phyloP scores from a whole-genome alignment of 73 alveolate species.

The Paraurostyla sp. region DNA sequence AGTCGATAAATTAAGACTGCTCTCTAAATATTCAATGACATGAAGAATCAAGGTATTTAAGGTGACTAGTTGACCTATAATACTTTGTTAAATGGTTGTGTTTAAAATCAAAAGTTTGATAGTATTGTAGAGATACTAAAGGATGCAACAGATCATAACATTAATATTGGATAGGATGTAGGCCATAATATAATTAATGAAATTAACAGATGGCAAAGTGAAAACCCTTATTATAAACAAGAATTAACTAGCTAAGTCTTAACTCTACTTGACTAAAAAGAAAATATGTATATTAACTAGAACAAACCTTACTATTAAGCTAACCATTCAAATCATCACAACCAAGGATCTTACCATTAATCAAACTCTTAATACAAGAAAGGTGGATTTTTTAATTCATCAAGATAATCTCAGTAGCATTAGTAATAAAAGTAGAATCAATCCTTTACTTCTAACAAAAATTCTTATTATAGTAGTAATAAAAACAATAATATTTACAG shows the following conservation, averaged over 20 bases:
- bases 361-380: neutral
- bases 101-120: constrained; percentile 68
- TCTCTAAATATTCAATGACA: constrained; percentile 78
- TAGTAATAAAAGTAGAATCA: neutral
- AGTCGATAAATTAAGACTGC: constrained; percentile 88
- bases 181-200: neutral
- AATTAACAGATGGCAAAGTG: neutral
- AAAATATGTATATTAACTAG: neutral
- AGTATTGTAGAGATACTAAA: neutral
- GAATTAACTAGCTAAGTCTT: neutral
- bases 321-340: no score
- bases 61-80: constrained; percentile 93
- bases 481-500: neutral
- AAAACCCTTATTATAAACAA: neutral
- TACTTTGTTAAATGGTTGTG: constrained; percentile 92
- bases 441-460: neutral
- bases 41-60: constrained; percentile 79
- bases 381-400: neutral
- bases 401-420: neutral
- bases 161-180: neutral
- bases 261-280: neutral
- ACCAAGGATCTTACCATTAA: neutral
- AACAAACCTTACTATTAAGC: no score
- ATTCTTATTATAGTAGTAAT: neutral
- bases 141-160: neutral